Conservation (phyloP, 148 eudicot genomes). For the Rhododendron mucronatum region DNA sequence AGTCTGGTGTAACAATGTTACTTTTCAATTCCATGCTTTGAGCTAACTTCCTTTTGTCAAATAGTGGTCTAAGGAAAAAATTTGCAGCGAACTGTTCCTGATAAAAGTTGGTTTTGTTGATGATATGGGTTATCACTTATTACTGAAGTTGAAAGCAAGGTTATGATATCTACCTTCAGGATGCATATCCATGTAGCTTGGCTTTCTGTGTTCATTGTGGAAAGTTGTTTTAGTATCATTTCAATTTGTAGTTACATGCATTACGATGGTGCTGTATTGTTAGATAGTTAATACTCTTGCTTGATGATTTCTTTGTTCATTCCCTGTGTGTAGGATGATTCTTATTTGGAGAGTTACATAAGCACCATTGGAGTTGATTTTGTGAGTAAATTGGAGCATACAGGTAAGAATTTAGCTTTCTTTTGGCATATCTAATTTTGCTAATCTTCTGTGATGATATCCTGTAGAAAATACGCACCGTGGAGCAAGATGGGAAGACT, state of each 20-base stretch:
- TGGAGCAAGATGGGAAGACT: slow-evolving; percentile 39
- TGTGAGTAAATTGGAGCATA: slow-evolving; percentile 15
- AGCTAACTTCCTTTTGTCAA: not conserved
- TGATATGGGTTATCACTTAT: not conserved
- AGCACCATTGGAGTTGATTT: slow-evolving; percentile 43
- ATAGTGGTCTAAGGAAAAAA: not conserved
- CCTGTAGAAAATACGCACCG: slow-evolving; percentile 31
- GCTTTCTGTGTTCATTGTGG: not conserved
- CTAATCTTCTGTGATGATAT: not conserved
- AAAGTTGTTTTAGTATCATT: not conserved
- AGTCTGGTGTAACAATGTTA: not conserved
- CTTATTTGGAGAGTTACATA: slow-evolving; percentile 39
- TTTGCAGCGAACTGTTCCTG: not conserved
- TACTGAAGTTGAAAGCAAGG: not conserved
- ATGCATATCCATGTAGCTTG: not conserved
- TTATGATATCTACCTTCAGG: not conserved
- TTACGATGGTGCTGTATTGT: not conserved
- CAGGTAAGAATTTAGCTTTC: not conserved
- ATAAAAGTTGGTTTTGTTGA: not conserved
- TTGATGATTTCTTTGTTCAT: not conserved
- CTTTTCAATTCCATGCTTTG: not conserved
- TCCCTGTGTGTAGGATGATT: slow-evolving; percentile 23
- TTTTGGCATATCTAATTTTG: not conserved
- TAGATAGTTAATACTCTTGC: not conserved
- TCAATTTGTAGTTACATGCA: not conserved